Percentiles rank a stretch among this genome's conserved stretches.
These are phyloP conservation scores for Clarireedia hainanense DNA, from an alignment of 2,329 filamentous ascomycete genomes.

Conservation along the genomic window DNA sequence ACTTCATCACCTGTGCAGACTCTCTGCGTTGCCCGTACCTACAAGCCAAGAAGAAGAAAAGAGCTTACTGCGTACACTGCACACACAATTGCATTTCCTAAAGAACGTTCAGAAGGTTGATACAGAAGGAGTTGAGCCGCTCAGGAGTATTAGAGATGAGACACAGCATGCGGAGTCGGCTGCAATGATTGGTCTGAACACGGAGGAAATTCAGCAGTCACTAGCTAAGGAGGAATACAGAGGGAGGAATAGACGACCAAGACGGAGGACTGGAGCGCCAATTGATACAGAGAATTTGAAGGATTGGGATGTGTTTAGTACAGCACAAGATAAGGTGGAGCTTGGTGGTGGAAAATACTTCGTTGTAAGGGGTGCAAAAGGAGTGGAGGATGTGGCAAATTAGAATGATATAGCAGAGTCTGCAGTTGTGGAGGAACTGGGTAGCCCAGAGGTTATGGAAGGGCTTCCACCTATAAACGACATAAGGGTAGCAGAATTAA, in stretches of 20 bases:
- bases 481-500: too few relatives aligned
- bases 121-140: slow-evolving; percentile 62
- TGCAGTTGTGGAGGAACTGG: too few relatives aligned
- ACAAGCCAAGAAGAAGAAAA: slow-evolving; percentile 52
- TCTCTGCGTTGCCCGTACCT: slow-evolving; percentile 79
- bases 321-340: slow-evolving; percentile 26
- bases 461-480: too few relatives aligned
- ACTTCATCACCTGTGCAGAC: slow-evolving; percentile 75
- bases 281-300: slow-evolving; percentile 18
- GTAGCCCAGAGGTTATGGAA: too few relatives aligned
- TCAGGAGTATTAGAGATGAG: slow-evolving; percentile 77
- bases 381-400: neutral
- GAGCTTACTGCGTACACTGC: slow-evolving; percentile 65
- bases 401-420: neutral
- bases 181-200: slow-evolving; percentile 47
- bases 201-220: slow-evolving; percentile 35
- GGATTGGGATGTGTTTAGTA: slow-evolving; percentile 27
- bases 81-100: slow-evolving; percentile 86
- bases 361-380: slow-evolving; percentile 29
- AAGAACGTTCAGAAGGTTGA: slow-evolving; percentile 73
- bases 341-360: slow-evolving; percentile 28
- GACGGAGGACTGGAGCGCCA: slow-evolving; percentile 16
- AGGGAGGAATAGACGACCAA: slow-evolving; percentile 36
- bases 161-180: slow-evolving; percentile 47
- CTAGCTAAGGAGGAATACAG: slow-evolving; percentile 53